phyloP scores from a whole-genome alignment of 2,329 filamentous ascomycete genomes.

The Botrytis hyacinthi region DNA sequence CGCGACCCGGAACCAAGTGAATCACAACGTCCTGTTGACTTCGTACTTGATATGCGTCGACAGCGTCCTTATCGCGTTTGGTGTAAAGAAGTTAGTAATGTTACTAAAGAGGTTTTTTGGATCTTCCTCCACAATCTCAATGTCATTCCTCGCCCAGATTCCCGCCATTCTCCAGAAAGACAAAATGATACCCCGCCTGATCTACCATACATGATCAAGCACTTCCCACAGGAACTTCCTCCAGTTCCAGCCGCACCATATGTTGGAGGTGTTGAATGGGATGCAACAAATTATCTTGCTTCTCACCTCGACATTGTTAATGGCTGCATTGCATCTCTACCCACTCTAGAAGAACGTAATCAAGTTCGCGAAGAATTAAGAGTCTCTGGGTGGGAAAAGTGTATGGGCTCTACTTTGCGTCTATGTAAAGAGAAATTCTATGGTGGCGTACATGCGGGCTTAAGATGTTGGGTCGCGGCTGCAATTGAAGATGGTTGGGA shows the following conservation, averaged over 20 bases:
- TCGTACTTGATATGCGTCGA: conserved; percentile 85
- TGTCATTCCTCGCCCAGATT: conserved; percentile 64
- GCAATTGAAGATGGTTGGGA: conserved; percentile 87
- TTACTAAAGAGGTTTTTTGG: conserved; percentile 99
- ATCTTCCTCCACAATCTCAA: conserved; percentile 96
- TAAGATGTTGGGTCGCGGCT: conserved; percentile 87
- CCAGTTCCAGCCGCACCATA: conserved; percentile 94
- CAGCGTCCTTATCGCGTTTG: conserved; percentile 88
- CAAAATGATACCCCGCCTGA: conserved; percentile 36
- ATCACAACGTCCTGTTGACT: conserved; percentile 72
- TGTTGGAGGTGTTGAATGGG: conserved; percentile 97
- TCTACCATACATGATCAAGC: conserved; percentile 61
- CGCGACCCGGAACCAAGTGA: conserved; percentile 76
- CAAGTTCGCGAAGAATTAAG: conserved; percentile 71
- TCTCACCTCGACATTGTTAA: conserved; percentile 92
- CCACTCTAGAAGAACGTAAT: conserved; percentile 69
- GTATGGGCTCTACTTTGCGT: conserved; percentile 78
- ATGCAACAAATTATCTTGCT: conserved; percentile 93
- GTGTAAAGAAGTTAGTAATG: conserved; percentile 88
- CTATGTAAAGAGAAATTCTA: conserved; percentile 99
- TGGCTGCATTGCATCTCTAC: conserved; percentile 79
- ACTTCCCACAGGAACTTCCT: conserved; percentile 83
- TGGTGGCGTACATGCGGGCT: conserved; percentile 80
- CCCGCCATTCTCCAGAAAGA: conserved; percentile 38
- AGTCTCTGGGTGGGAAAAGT: conserved; percentile 86